Conservation (phyloP, 345 rosid genomes). For the Populus deltoides region DNA sequence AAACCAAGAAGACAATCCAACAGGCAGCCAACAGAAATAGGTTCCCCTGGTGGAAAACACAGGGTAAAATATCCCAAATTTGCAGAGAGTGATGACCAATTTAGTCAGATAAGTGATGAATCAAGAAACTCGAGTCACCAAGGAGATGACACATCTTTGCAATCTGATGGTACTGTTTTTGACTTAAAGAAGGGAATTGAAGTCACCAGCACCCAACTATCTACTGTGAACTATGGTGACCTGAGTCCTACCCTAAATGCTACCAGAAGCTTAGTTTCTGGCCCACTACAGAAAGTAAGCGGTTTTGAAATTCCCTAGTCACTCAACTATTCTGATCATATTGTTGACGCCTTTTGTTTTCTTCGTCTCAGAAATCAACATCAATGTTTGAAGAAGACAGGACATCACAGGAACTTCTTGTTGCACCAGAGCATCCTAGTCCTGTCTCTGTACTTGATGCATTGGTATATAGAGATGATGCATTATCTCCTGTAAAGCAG, state of each 20-base stretch:
- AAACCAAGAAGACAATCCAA: conserved; percentile 54
- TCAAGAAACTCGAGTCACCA: conserved; percentile 60
- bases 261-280: conserved; percentile 37
- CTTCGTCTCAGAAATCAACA: conserved; percentile 44
- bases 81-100: conserved; percentile 59
- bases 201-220: conserved; percentile 32
- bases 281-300: conserved; percentile 52
- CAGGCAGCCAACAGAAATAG: conserved; percentile 41
- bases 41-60: conserved; percentile 61
- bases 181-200: conserved; percentile 37
- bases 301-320: conserved; percentile 9
- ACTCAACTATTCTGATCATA: conserved; percentile 7
- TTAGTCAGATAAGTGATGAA: conserved; percentile 71
- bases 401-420: conserved; percentile 37
- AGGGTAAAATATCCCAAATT: conserved; percentile 42
- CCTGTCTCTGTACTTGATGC: conserved; percentile 84
- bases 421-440: conserved; percentile 68
- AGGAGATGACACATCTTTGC: conserved; percentile 53
- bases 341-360: conserved; percentile 14
- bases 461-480: conserved; percentile 54
- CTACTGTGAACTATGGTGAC: conserved; percentile 31
- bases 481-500: conserved; percentile 58
- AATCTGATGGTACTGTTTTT: conserved; percentile 45
- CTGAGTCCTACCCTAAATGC: conserved; percentile 43
- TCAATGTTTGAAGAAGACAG: conserved; percentile 49